Base-by-base conservation (phyloP, 2,329 filamentous ascomycete species). In the Leptographium radiaticola region DNA sequence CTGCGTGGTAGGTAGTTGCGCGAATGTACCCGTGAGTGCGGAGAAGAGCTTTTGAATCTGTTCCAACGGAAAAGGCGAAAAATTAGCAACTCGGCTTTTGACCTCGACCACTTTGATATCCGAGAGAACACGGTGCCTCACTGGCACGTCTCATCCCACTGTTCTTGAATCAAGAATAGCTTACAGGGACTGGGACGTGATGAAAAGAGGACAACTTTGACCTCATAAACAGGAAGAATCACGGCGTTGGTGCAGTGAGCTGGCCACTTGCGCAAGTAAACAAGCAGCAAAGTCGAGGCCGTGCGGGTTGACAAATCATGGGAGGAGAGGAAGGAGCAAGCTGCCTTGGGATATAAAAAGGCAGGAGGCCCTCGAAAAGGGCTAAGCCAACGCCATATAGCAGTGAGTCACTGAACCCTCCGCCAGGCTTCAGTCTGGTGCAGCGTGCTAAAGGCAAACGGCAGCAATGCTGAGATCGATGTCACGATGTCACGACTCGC, bases 1-100 rank as follows among this genome's bases (percentile, higher is more conserved):
- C 63, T 59, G 55, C 65, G 56, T 36, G 51, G 58, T 9, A 60
- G 51, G 7, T 58, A 55, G 30, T 42, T 25, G n/a, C 55, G 48
- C 8, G 53, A 52, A 11, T 34, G 46, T 12, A 56, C 53, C 0
- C 25, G 43, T 3, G 52, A 36, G 13, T 52, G 53, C 1, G 44
- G 2, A 0, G 40, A 20, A 8, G 53, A 33, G 2, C 45, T 50
- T 18, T 57, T 54, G 9, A 54, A 55, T 36, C 48, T 50, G 15
- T 46, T 47, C 10, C 10, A 15, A 44, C 7, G 11, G 34, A 42
- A n/a, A n/a, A n/a, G n/a, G n/a, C n/a, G n/a, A n/a, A n/a, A n/a
- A n/a, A n/a, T n/a, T n/a, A n/a, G n/a, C n/a, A 6, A 7, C 13
- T 55, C 42, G 47, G 50, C 31, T 30, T 34, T 16, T 9, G 46